Conservation (phyloP, 2,329 filamentous ascomycete species). For the Orbilia blumenaviensis region DNA sequence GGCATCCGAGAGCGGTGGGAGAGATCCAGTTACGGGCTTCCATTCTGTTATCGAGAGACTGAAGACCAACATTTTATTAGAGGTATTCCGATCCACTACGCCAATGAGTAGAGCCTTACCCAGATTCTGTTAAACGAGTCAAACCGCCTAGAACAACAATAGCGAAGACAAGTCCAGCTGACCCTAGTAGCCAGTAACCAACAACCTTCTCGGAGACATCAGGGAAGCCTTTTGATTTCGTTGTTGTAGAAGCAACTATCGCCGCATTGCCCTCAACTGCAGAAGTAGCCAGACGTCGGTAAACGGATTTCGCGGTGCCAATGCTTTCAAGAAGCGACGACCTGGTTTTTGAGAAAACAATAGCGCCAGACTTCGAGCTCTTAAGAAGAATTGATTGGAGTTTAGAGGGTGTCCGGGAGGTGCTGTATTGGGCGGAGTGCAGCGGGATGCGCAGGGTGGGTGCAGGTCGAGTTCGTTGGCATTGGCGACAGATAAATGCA, state of each 20-base stretch:
- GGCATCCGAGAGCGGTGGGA: conserved; percentile 78
- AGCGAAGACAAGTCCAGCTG: conserved; percentile 91
- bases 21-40: conserved; percentile 91
- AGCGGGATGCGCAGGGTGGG: neutral
- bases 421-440: conserved; percentile 17
- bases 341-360: conserved; percentile 1
- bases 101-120: conserved; percentile 69
- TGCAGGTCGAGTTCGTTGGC: conserved; percentile 11
- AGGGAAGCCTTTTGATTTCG: conserved; percentile 59
- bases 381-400: conserved; percentile 4
- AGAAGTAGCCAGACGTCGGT: conserved; percentile 23
- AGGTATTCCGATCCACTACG: neutral
- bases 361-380: neutral
- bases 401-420: conserved; percentile 22
- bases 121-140: conserved; percentile 93
- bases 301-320: conserved; percentile 16
- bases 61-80: conserved; percentile 11
- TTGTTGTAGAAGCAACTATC: conserved; percentile 1
- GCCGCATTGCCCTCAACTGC: conserved; percentile 1
- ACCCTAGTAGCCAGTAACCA: conserved; percentile 91
- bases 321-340: neutral
- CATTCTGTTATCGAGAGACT: conserved; percentile 99
- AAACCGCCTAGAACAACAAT: conserved; percentile 95
- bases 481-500: conserved; percentile 43
- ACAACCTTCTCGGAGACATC: conserved; percentile 77